Percentiles rank a stretch among this genome's conserved stretches.
Conservation (phyloP, 1,139 yeast species). For the Debaryomyces coudertii region DNA sequence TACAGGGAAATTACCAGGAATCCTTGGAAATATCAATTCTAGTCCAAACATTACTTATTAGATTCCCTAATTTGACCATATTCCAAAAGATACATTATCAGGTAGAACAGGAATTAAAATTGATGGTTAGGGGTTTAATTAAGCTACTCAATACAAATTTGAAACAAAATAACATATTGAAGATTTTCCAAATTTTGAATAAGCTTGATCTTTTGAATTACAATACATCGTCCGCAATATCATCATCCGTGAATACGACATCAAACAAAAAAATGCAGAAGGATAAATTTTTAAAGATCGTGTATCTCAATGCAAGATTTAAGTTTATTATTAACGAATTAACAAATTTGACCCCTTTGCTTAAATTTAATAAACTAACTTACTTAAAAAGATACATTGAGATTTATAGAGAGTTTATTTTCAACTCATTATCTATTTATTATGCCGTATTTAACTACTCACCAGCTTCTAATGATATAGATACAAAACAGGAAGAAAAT, state of each 20-base stretch:
- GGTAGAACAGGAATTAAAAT: slow-evolving; percentile 58
- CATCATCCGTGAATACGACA: slow-evolving; percentile 10
- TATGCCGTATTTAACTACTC: slow-evolving; percentile 57
- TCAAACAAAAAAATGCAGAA: slow-evolving; percentile 18
- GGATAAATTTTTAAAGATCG: slow-evolving; percentile 42
- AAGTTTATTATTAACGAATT: slow-evolving; percentile 64
- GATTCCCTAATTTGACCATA: slow-evolving; percentile 66
- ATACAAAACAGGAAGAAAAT: slow-evolving; percentile 25
- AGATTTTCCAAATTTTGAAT: slow-evolving; percentile 74
- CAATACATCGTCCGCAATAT: slow-evolving; percentile 14
- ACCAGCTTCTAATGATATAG: slow-evolving; percentile 15
- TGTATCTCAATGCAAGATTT: slow-evolving; percentile 58
- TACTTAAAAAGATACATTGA: slow-evolving; percentile 81
- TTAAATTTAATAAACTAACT: slow-evolving; percentile 55
- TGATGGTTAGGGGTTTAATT: slow-evolving; percentile 70
- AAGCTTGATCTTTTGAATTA: slow-evolving; percentile 50
- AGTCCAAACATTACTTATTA: slow-evolving; percentile 63
- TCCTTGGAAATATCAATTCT: slow-evolving; percentile 79
- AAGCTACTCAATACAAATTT: slow-evolving; percentile 72
- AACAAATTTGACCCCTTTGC: slow-evolving; percentile 57
- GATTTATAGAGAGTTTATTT: slow-evolving; percentile 78
- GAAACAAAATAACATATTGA: slow-evolving; percentile 75
- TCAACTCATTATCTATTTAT: slow-evolving; percentile 69
- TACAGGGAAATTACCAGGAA: slow-evolving; percentile 86
- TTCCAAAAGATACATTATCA: slow-evolving; percentile 59